Evolutionary conservation across 2,329 filamentous ascomycete genomes (phyloP), one percentile per base, ranked within the genome.

Genomic region (Cytospora piceicola): DNA sequence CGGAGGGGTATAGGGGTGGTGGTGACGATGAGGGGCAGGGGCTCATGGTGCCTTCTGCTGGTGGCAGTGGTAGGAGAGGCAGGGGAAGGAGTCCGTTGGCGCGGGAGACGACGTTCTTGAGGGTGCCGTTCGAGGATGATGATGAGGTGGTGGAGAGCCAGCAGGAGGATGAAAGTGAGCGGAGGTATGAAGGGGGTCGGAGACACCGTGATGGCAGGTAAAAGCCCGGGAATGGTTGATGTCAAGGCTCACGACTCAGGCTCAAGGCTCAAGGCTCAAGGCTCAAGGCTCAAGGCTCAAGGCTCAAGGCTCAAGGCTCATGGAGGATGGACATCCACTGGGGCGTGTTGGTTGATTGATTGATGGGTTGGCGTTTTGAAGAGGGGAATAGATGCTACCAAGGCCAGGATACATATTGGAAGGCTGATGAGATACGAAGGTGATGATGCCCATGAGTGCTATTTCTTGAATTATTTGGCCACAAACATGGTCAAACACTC

Each of bases 51-150:
- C 66, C 66, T 51, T 15, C 27, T 15, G 15, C n/a, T 27, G 46
- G 11, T 24, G 56, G 24, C 2, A n/a, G 62, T 14, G 27, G 55
- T 6, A 55, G 30, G 30, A 30, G 65, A 11, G 34, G 32, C 20
- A 61, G 53, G 14, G 63, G 62, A 3, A 60, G 66, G 20, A 67
- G 66, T 7, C 66, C 66, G 4, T 46, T 67, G n/a, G 49, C 63
- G 15, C 29, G 58, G 5, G 27, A 67, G 46, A 56, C 58, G 2
- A 56, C 58, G 2, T 61, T 54, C 22, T 58, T 67, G 24, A 57
- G 65, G 46, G 65, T 61, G 8, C 63, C 62, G 11, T 65, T 62
- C 30, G 66, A 65, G 49, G 53, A 67, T 58, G 62, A 67, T 24
- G 58, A 36, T 14, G 65, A 65, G n/a, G 20, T 56, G 51, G 56